Percentiles rank a stretch among this genome's conserved stretches.
phyloP scores from a whole-genome alignment of 2,329 filamentous ascomycete species.

The Colletotrichum sp. region DNA sequence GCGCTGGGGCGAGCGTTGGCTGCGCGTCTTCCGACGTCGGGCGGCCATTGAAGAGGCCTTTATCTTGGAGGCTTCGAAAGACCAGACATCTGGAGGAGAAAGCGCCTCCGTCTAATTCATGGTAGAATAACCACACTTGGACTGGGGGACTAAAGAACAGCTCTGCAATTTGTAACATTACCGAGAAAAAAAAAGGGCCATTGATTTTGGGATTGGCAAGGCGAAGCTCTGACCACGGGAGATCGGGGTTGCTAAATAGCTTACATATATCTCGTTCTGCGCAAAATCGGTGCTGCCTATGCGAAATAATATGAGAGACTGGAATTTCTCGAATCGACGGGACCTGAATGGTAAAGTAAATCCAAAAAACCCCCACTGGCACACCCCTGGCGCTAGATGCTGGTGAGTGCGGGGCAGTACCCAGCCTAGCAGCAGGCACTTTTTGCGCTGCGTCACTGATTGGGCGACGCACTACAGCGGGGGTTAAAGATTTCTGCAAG shows the following conservation, averaged over 20 bases:
- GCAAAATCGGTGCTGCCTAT: neutral
- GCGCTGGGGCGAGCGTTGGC: constrained; percentile 86
- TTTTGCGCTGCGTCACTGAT: constrained; percentile 17
- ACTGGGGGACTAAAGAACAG: neutral
- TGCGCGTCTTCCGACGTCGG: constrained; percentile 82
- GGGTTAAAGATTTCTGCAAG: constrained; percentile 20
- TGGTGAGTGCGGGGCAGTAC: constrained; percentile 7
- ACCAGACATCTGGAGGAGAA: neutral
- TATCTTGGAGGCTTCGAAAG: constrained; percentile 39
- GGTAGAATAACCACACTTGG: neutral
- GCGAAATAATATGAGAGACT: neutral
- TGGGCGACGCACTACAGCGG: neutral
- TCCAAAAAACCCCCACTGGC: neutral
- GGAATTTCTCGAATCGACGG: neutral
- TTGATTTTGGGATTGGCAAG: neutral
- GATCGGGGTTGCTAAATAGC: neutral
- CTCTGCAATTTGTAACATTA: constrained; percentile 2
- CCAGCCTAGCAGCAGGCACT: neutral
- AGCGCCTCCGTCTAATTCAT: neutral
- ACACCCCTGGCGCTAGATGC: neutral
- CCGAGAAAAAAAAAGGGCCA: neutral
- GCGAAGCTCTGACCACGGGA: neutral
- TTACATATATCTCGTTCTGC: neutral
- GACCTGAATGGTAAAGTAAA: neutral
- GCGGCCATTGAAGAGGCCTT: constrained; percentile 84